Conservation (phyloP, 2,329 filamentous ascomycete species). For the Cryoendolithus antarcticus region DNA sequence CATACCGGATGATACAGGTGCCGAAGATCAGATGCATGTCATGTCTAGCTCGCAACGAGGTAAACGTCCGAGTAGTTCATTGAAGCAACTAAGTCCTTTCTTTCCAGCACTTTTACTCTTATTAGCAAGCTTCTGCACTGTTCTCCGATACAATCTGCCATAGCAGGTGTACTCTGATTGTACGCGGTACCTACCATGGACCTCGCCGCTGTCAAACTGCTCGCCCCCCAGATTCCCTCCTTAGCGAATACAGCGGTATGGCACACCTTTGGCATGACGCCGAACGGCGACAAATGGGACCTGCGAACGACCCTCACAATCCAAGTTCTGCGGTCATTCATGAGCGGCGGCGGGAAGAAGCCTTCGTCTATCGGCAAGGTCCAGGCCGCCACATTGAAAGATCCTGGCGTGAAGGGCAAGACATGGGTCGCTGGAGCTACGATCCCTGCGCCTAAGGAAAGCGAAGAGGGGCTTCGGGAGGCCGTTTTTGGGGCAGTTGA, state of each 20-base stretch:
- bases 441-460: conserved; percentile 44
- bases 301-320: conserved; percentile 62
- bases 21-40: no score
- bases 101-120: no score
- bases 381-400: conserved; percentile 51
- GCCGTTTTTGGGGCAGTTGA: conserved; percentile 47
- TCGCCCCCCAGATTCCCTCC: conserved; percentile 49
- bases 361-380: conserved; percentile 44
- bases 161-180: no score
- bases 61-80: no score
- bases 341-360: conserved; percentile 30
- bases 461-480: conserved; percentile 40
- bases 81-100: no score
- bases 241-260: conserved; percentile 49
- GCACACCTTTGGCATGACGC: conserved; percentile 56
- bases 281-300: conserved; percentile 64
- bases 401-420: conserved; percentile 59
- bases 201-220: conserved; percentile 18
- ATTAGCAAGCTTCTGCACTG: no score
- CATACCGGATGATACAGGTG: no score
- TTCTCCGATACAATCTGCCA: no score
- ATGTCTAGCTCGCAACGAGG: no score
- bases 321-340: conserved; percentile 55
- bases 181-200: conserved; percentile 10
- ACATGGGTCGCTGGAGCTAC: conserved; percentile 70